These are phyloP conservation scores for Fagus sylvatica DNA, from an alignment of 306 rosid genomes.

Conservation along the genomic window DNA sequence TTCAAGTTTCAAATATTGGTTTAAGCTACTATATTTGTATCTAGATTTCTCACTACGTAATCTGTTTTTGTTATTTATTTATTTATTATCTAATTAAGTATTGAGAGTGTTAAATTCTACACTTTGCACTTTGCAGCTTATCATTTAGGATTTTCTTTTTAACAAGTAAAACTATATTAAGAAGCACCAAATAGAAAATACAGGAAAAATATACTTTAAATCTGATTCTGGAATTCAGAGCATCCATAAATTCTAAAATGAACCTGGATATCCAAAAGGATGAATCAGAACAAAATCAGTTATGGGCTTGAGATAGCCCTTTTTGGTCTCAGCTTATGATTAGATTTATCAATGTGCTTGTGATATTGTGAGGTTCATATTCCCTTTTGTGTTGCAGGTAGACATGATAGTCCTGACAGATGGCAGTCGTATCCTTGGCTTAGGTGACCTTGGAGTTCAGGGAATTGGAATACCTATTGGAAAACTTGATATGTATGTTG, in stretches of 20 bases:
- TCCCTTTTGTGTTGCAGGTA: constrained; percentile 63
- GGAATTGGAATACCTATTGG: constrained; percentile 99
- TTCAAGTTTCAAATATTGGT: neutral
- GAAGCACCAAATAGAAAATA: neutral
- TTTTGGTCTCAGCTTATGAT: neutral
- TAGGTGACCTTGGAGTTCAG: constrained; percentile 99
- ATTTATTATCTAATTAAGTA: neutral
- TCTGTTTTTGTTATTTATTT: too few species aligned
- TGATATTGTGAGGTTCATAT: constrained; percentile 12
- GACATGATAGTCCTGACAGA: constrained; percentile 99
- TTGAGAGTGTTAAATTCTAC: neutral
- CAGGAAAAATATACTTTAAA: neutral
- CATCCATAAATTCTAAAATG: neutral
- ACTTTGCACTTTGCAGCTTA: neutral
- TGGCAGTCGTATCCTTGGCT: constrained; percentile 99
- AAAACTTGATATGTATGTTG: constrained; percentile 96
- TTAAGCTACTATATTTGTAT: neutral
- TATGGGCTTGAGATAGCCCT: neutral
- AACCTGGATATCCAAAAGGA: neutral
- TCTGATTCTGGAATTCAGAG: neutral
- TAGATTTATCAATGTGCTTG: neutral
- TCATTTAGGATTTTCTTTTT: neutral
- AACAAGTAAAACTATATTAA: neutral
- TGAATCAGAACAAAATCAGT: neutral
- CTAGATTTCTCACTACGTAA: too few species aligned